Evolutionary conservation across 1,284 basidiomycete genomes (phyloP).

Genomic region (Jaminaea rosea): DNA sequence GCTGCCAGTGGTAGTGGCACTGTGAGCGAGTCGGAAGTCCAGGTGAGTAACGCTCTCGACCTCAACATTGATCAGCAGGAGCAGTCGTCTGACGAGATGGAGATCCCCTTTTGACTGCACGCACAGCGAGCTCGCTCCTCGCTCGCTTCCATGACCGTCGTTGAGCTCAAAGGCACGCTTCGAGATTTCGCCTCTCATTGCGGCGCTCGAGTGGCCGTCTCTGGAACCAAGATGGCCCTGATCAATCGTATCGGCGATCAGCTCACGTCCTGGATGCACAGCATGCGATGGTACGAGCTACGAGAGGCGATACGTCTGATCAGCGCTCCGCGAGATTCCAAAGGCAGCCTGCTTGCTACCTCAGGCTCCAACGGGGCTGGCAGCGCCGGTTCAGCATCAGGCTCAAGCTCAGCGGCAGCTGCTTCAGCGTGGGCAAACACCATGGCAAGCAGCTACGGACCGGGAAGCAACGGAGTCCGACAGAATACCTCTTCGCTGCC

Average conservation of each 20-base stretch:
- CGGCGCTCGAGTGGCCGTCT: conserved; percentile 16
- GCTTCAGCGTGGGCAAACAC: too few relatives aligned
- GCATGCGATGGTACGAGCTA: conserved; percentile 11
- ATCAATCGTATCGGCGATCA: conserved; percentile 15
- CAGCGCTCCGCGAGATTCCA: neutral
- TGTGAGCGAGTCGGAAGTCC: too few relatives aligned
- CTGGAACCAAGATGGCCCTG: conserved; percentile 32
- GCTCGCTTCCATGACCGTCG: conserved; percentile 13
- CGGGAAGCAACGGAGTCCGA: too few relatives aligned
- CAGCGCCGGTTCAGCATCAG: too few relatives aligned
- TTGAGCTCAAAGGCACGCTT: conserved; percentile 28
- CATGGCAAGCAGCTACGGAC: too few relatives aligned
- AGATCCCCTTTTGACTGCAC: too few relatives aligned
- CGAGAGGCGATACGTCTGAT: conserved; percentile 14
- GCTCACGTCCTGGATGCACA: conserved; percentile 6
- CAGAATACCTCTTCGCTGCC: too few relatives aligned
- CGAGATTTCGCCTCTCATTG: conserved; percentile 17
- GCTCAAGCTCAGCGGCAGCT: too few relatives aligned
- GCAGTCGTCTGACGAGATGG: too few relatives aligned
- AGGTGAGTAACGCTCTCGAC: too few relatives aligned
- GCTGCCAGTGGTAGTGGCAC: neutral
- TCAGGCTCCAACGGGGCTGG: too few relatives aligned
- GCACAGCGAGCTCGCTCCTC: neutral
- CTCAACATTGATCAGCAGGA: too few relatives aligned
- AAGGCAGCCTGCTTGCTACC: conserved; percentile 6